Percentiles rank a stretch among this genome's conserved stretches.
Conservation (phyloP, 345 rosid genomes). For the Dipteronia sinensis region DNA sequence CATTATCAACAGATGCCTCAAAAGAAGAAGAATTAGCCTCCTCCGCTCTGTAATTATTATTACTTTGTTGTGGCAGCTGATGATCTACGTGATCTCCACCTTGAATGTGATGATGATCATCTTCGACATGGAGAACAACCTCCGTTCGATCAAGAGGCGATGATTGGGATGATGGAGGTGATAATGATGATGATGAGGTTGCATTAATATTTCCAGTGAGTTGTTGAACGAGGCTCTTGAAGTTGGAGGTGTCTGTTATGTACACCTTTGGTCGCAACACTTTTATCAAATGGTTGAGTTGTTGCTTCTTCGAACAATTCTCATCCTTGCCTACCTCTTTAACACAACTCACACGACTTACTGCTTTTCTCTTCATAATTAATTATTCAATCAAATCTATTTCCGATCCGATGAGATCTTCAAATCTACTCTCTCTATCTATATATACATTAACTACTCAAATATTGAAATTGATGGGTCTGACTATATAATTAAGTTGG, state of each 20-base stretch:
- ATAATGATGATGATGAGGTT: background rate
- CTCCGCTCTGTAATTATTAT: background rate
- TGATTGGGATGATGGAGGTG: background rate
- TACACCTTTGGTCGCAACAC: constrained; percentile 47
- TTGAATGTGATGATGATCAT: background rate
- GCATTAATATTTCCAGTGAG: constrained; percentile 36
- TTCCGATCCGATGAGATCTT: background rate
- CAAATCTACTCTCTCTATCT: background rate
- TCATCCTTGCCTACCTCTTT: constrained; percentile 23
- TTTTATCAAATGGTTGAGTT: constrained; percentile 22
- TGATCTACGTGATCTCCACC: background rate
- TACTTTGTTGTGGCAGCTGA: background rate
- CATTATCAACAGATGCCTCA: constrained; percentile 1
- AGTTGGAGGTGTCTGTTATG: constrained; percentile 46
- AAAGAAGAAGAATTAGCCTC: background rate
- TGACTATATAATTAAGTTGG: background rate
- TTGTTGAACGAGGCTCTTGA: constrained; percentile 53
- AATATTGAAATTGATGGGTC: background rate
- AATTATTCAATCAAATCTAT: background rate
- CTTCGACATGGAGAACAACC: background rate
- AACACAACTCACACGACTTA: constrained; percentile 1
- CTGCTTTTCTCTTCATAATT: constrained; percentile 36
- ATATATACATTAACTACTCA: background rate
- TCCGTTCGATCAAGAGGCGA: too few species aligned
- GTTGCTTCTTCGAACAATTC: constrained; percentile 12